phyloP scores from a whole-genome alignment of 2,329 filamentous ascomycete species.

The Colletotrichum sp. region DNA sequence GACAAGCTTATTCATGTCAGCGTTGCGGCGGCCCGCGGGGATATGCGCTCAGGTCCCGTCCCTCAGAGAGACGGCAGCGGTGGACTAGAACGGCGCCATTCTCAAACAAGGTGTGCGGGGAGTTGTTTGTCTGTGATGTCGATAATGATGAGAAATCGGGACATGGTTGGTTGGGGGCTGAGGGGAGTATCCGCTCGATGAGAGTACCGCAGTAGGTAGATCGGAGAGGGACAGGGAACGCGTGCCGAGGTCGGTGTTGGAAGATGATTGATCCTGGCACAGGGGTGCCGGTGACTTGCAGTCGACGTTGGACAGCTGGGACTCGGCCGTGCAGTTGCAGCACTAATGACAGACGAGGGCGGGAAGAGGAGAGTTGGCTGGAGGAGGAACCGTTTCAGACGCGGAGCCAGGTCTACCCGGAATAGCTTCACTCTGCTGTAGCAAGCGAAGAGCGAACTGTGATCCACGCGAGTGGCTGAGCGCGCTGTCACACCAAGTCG shows the following conservation, averaged over 20 bases:
- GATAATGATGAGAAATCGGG: not conserved
- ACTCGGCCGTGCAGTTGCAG: not conserved
- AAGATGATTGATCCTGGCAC: not conserved
- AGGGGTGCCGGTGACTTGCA: not conserved
- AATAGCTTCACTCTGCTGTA: not conserved
- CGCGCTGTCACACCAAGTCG: conserved; percentile 11
- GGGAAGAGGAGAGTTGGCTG: not conserved
- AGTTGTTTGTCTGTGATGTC: not conserved
- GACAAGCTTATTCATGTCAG: conserved; percentile 15
- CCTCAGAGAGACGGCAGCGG: not conserved
- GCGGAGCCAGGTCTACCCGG: not conserved
- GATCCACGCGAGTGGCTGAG: not conserved
- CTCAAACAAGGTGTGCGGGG: conserved; percentile 1
- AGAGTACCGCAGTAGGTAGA: not conserved
- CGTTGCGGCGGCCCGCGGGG: not conserved
- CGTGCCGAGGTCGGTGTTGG: not conserved
- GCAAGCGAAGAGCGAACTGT: not conserved
- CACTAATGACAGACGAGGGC: not conserved
- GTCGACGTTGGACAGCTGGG: not conserved
- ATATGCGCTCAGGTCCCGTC: not conserved
- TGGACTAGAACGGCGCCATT: not conserved
- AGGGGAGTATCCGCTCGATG: not conserved
- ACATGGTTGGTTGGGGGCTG: not conserved
- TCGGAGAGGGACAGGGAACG: not conserved
- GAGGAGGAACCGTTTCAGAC: conserved; percentile 2